phyloP scores from a whole-genome alignment of 148 eudicot species.

The Cornus florida region DNA sequence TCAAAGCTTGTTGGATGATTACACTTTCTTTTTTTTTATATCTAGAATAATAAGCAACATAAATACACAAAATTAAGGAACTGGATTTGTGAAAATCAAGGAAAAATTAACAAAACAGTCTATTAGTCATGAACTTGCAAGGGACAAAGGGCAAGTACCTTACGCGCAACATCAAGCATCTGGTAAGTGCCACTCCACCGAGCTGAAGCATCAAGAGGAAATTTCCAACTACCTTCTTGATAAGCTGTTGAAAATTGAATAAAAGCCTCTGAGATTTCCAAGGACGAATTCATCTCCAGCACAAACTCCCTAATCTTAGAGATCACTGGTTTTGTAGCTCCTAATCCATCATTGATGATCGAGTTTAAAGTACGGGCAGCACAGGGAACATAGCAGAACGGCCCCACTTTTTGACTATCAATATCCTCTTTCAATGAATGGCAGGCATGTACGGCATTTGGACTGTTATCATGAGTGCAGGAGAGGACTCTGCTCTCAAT shows the following conservation, averaged over 20 bases:
- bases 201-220: conserved; percentile 76
- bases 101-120: not conserved
- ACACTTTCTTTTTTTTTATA: no score
- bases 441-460: conserved; percentile 71
- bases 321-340: conserved; percentile 54
- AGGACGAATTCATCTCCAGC: conserved; percentile 67
- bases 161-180: conserved; percentile 75
- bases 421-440: conserved; percentile 69
- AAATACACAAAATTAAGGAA: not conserved
- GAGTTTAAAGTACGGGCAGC: conserved; percentile 70
- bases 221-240: conserved; percentile 77
- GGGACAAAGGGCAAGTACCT: conserved; percentile 40
- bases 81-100: not conserved
- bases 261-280: conserved; percentile 63
- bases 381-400: conserved; percentile 80
- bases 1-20: no score
- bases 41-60: not conserved
- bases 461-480: conserved; percentile 81
- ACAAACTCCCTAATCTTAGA: conserved; percentile 76
- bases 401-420: conserved; percentile 65
- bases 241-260: conserved; percentile 48
- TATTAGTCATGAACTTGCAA: not conserved
- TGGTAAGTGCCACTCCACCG: conserved; percentile 91
- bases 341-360: conserved; percentile 69
- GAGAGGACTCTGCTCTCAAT: conserved; percentile 64